Evolutionary conservation across 495 filamentous ascomycete genomes (phyloP), one percentile per base, ranked within the genome.

Genomic region (Aspergillus leporis): DNA sequence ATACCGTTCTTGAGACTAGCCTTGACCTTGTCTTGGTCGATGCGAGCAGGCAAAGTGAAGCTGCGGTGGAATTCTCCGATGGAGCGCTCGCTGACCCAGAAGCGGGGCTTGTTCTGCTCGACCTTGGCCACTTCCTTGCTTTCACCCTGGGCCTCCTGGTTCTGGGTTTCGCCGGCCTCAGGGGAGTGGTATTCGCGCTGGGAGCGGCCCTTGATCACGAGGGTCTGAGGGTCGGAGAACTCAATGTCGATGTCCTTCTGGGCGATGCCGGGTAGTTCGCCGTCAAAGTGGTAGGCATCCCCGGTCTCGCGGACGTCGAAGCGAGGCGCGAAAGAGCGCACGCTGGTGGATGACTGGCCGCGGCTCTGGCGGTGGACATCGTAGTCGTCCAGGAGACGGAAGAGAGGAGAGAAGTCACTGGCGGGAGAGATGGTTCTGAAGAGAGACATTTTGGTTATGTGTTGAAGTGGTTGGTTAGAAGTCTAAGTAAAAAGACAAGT

Each of bases 1-100:
- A 96, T 84, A 31, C 91, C 91, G 66, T 94, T 85, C 77, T 90
- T 88, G 66, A 94, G 71, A 54, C 70, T 83, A 41, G 93, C 93
- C 70, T 80, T 87, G 64, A 96, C 93, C 12, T 62, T 72, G 45
- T 97, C 90, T 65, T 90, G 86, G 71, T 96, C 86, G 51, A 97
- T 84, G 32, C 83, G 81, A 22, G 66, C 70, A 0, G 92, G 87
- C 83, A 98, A 97, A 62, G 69, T 81, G 81, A 98, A 97, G 57
- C 77, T 80, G 65, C 93, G 87, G 53, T 84, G 80, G 83, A 97
- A 98, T 61, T 89, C 81, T 67, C 93, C 93, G 52, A 92, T 74
- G 7, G 79, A 85, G 71, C 93, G 90, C 81, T 98, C 93, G 51
- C 79, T 82, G 56, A 91, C 83, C 92, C 91, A 96, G 81, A 86